Evolutionary conservation across 1,284 basidiomycete species (phyloP).

Genomic region (Tremellales sp.): DNA sequence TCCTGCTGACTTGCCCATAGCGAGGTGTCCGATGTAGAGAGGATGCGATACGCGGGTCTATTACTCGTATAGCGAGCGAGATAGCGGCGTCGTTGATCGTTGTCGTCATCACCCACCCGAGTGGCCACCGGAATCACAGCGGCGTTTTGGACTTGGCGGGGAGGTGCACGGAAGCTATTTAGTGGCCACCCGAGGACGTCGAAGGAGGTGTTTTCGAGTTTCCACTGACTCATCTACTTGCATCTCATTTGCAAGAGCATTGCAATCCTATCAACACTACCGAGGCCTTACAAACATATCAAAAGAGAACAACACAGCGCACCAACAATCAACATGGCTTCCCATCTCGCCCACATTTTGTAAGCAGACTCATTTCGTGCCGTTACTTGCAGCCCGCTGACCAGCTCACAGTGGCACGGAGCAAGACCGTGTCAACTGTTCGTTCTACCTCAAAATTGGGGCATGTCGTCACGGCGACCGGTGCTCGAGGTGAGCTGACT

Average conservation of each 20-base stretch:
- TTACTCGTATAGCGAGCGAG: too few species aligned
- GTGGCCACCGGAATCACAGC: too few species aligned
- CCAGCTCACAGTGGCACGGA: constrained; percentile 44
- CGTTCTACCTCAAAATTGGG: constrained; percentile 50
- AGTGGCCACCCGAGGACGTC: too few species aligned
- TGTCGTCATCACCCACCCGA: neutral
- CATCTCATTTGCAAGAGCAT: too few species aligned
- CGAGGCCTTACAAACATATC: neutral
- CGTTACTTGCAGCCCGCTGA: constrained; percentile 9
- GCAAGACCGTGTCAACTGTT: constrained; percentile 50
- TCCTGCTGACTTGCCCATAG: constrained; percentile 39
- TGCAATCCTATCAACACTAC: too few species aligned
- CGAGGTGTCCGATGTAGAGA: too few species aligned
- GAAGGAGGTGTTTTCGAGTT: too few species aligned
- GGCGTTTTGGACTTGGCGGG: too few species aligned
- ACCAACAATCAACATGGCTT: constrained; percentile 37
- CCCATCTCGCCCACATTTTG: constrained; percentile 49
- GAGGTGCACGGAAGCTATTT: too few species aligned
- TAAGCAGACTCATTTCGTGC: constrained; percentile 21
- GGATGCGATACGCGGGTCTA: too few species aligned
- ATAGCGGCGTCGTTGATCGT: too few species aligned
- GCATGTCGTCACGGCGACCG: constrained; percentile 49
- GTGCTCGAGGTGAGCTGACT: constrained; percentile 40
- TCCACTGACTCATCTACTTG: too few species aligned
- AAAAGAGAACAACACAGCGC: constrained; percentile 2